These are phyloP conservation scores for Soucietia sequanensis DNA, from an alignment of 805 yeast species.

Conservation along the genomic window DNA sequence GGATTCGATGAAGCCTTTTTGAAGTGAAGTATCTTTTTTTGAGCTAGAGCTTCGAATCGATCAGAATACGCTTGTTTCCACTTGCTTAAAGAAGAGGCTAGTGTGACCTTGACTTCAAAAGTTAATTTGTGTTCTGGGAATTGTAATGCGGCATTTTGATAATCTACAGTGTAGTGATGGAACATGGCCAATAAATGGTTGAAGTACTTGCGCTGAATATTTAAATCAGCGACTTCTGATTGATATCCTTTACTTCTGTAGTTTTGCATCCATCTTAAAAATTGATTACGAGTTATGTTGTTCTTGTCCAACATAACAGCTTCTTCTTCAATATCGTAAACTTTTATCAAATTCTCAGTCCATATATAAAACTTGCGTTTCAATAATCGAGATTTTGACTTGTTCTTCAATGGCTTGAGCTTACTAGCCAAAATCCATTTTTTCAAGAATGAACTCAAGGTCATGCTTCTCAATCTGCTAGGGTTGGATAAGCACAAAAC, in stretches of 20 bases:
- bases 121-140: neutral
- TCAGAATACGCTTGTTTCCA: slow-evolving; percentile 24
- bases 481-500: too few species aligned
- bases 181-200: slow-evolving; percentile 6
- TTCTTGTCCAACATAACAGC: slow-evolving; percentile 4
- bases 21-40: slow-evolving; percentile 17
- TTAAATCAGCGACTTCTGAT: slow-evolving; percentile 15
- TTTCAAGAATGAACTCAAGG: slow-evolving; percentile 3
- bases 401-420: neutral
- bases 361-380: slow-evolving; percentile 2
- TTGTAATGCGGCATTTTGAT: slow-evolving; percentile 1
- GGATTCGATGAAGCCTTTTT: slow-evolving; percentile 12
- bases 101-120: slow-evolving; percentile 1
- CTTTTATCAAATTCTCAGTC: neutral
- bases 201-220: slow-evolving; percentile 19
- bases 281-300: slow-evolving; percentile 1
- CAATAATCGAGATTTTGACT: neutral
- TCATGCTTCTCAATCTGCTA: too few species aligned
- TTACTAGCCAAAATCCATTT: slow-evolving; percentile 5
- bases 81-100: slow-evolving; percentile 3
- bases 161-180: slow-evolving; percentile 2
- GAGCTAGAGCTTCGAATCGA: slow-evolving; percentile 19
- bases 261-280: slow-evolving; percentile 6
- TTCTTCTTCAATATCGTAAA: neutral
- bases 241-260: slow-evolving; percentile 5